Evolutionary conservation across 2,329 filamentous ascomycete species (phyloP), one percentile per base, ranked within the genome.

Genomic region (Plectosphaerella sp.): DNA sequence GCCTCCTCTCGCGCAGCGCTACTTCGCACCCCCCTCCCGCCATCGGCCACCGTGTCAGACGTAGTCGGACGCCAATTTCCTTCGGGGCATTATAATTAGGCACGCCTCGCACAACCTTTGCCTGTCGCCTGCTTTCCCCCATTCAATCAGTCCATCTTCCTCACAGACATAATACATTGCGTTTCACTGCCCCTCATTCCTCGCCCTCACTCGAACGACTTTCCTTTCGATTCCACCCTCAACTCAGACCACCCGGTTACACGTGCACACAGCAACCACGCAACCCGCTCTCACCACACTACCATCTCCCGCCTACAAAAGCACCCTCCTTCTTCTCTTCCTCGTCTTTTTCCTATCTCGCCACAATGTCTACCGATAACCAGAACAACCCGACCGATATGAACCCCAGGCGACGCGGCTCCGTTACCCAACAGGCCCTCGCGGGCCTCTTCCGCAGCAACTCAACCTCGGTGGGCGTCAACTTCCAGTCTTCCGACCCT

Each of bases 381-480:
- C 52, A 54, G 46, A 56, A 55, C 48, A 54, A 52, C 50, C 50
- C 42, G 18, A 49, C 48, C 56, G 56, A 57, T 20, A 56, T 56
- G 56, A 51, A 57, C 48, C 64, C 58, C 62, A 68, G 76, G 55
- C 78, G 79, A 61, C 78, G 81, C 60, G 74, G 77, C 58, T 83
- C 80, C 55, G 75, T 83, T 62, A 79, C 78, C 35, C 76, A 80
- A 50, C 75, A 79, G 52, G 77, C 80, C 51, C 71, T 84, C 56
- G 77, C 77, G 57, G 81, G 73, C 62, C 74, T 87, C 54, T 87
- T 84, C 66, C 74, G 82, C 58, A 78, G 75, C 61, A 77, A 78
- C 59, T 82, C 80, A 3, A 71, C 75, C 52, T 72, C 73, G 52
- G 66, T 73, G 53, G 63, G 72, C 58, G 70, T 69, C 24, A 66